These are phyloP conservation scores for Darksidea phi DNA, from an alignment of 495 filamentous ascomycete genomes.

Conservation along the genomic window DNA sequence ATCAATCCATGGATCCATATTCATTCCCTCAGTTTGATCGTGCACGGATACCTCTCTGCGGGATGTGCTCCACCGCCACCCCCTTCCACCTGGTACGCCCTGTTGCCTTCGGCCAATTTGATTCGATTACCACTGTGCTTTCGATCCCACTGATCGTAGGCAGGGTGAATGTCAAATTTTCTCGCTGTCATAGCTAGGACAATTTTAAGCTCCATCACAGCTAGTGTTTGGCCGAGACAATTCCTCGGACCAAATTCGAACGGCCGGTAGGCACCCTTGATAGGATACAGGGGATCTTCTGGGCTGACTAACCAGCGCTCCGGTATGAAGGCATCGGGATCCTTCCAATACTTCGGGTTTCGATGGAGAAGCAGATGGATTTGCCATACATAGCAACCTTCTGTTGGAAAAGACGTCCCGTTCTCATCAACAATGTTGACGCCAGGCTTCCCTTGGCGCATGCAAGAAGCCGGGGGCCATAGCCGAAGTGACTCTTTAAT, in stretches of 20 bases:
- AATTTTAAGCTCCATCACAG: conserved; percentile 35
- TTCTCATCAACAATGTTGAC: conserved; percentile 26
- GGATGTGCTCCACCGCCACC: conserved; percentile 32
- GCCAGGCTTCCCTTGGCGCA: conserved; percentile 22
- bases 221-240: conserved; percentile 56
- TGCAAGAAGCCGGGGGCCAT: conserved; percentile 5
- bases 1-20: no score
- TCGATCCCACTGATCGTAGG: conserved; percentile 22
- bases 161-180: conserved; percentile 47
- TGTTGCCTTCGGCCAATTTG: conserved; percentile 36
- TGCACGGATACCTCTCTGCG: conserved; percentile 29
- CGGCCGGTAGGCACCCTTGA: conserved; percentile 10
- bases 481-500: conserved; percentile 28
- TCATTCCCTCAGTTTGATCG: background rate
- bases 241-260: conserved; percentile 48
- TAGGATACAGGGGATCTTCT: conserved; percentile 7
- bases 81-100: conserved; percentile 38
- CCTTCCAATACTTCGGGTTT: conserved; percentile 1
- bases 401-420: conserved; percentile 40
- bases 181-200: conserved; percentile 49
- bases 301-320: conserved; percentile 21
- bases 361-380: conserved; percentile 28
- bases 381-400: conserved; percentile 32
- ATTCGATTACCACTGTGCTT: background rate
- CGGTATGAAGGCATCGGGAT: conserved; percentile 19